Base-by-base conservation (phyloP, 352 stramenopile species). In the Globisporangium rhizosaccharum region DNA sequence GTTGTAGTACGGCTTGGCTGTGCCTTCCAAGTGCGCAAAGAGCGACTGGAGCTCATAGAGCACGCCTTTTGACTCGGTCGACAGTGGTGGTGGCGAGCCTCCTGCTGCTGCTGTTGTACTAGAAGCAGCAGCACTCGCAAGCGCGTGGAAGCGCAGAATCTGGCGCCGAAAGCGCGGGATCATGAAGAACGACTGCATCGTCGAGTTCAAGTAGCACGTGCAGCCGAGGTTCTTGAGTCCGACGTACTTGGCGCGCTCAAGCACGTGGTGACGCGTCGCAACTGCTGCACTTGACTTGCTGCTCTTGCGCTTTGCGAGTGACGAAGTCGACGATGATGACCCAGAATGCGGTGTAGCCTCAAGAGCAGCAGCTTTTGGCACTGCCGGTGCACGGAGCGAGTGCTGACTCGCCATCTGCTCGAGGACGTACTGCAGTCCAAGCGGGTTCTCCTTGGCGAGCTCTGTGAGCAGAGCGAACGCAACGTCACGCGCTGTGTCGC, bases 141-240 rank as follows among this genome's bases (percentile, higher is more conserved):
- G 61, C 10, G 60, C 65, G 64, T 80, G 72, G 61, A 83, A 73
- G 3, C 82, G 74, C 51, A 98, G 71, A 3, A 98, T 82, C 41
- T 90, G 85, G 10, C 81, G 82, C 23, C 92, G 83, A 42, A 98
- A 96, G 0, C 77, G 78, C 20, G 89, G 87, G 45, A 97, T 94
- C 90, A 98, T 98, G 67, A 97, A 98, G 54, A 97, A 95, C 45
- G 96, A 89, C 65, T 98, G 96, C 7, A 98, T 76, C 6, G 87
- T 96, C 25, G 82, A 95, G 70, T 98, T 98, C 66, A 98, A 65
- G 61, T 98, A 98, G 75, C 96, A 98, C 8, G 96, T 98, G 58
- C 88, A 97, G 1, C 94, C 92, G 37, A 97, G 71, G 57, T 98
- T 98, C 58, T 97, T 96, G 30, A 98, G 65, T 15, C 96, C 96